phyloP scores from a whole-genome alignment of 306 rosid genomes.

The Urtica urens region DNA sequence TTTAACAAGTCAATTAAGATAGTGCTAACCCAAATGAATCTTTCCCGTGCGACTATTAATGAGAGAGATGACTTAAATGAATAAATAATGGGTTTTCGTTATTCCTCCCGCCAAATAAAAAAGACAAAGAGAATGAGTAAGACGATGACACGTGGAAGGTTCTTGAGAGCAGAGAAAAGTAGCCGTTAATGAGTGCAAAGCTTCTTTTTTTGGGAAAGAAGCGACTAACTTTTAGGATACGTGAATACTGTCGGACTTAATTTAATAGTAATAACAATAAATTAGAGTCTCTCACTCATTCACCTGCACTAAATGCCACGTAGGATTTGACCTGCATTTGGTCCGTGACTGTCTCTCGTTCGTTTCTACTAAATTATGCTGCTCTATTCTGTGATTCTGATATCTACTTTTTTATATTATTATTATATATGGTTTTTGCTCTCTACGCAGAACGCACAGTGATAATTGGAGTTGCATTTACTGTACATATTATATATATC shows the following conservation, averaged over 20 bases:
- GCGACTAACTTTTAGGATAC: constrained; percentile 5
- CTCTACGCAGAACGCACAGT: constrained; percentile 2
- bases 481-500: not conserved
- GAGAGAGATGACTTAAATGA: not conserved
- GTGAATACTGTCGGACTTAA: constrained; percentile 16
- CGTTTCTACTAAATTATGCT: not conserved
- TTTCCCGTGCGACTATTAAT: constrained; percentile 4
- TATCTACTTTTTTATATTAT: too few species aligned
- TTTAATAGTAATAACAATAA: not conserved
- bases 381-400: too few species aligned
- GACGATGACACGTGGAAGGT: constrained; percentile 36
- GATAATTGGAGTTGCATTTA: not conserved
- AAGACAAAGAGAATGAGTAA: not conserved
- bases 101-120: constrained; percentile 49
- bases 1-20: too few species aligned
- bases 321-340: constrained; percentile 24
- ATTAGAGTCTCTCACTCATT: not conserved
- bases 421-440: not conserved
- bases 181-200: constrained; percentile 44
- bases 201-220: constrained; percentile 12
- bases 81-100: too few species aligned
- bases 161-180: constrained; percentile 27
- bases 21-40: too few species aligned
- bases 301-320: constrained; percentile 7
- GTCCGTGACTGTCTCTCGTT: constrained; percentile 2